phyloP scores from a whole-genome alignment of 805 yeast species.

The Kuraishia hungarica region DNA sequence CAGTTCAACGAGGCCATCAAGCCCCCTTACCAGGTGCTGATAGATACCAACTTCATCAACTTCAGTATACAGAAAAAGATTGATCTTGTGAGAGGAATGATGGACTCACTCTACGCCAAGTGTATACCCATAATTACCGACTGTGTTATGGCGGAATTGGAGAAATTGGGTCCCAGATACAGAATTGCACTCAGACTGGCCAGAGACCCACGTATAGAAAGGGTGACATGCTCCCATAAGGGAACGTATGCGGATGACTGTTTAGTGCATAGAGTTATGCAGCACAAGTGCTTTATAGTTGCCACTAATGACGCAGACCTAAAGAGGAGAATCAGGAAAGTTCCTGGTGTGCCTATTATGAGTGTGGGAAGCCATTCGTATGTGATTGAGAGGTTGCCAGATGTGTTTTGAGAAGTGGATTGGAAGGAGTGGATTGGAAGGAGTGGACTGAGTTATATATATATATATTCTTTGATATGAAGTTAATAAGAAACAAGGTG shows the following conservation, averaged over 20 bases:
- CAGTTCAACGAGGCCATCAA: conserved; percentile 89
- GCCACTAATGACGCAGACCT: conserved; percentile 98
- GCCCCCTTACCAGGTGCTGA: conserved; percentile 95
- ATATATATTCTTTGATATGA: too few relatives aligned
- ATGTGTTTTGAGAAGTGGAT: conserved; percentile 48
- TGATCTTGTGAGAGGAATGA: conserved; percentile 91
- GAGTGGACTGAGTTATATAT: too few relatives aligned
- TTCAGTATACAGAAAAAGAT: conserved; percentile 94
- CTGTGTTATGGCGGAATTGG: conserved; percentile 97
- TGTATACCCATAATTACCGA: conserved; percentile 95
- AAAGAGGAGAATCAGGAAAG: conserved; percentile 88
- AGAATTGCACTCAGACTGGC: conserved; percentile 90
- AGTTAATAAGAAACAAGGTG: too few relatives aligned
- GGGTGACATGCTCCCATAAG: conserved; percentile 83
- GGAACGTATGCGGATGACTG: conserved; percentile 99
- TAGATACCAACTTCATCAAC: conserved; percentile 95
- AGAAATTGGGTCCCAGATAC: conserved; percentile 89
- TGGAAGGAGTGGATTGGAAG: too few relatives aligned
- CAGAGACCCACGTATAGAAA: conserved; percentile 83
- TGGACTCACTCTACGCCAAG: conserved; percentile 91
- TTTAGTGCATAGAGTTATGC: conserved; percentile 83
- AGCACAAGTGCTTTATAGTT: conserved; percentile 93
- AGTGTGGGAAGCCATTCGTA: conserved; percentile 92
- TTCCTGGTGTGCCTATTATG: conserved; percentile 96
- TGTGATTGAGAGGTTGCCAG: conserved; percentile 91